These are phyloP conservation scores for Neofusicoccum cordaticola DNA, from an alignment of 2,329 filamentous ascomycete genomes.

Conservation along the genomic window DNA sequence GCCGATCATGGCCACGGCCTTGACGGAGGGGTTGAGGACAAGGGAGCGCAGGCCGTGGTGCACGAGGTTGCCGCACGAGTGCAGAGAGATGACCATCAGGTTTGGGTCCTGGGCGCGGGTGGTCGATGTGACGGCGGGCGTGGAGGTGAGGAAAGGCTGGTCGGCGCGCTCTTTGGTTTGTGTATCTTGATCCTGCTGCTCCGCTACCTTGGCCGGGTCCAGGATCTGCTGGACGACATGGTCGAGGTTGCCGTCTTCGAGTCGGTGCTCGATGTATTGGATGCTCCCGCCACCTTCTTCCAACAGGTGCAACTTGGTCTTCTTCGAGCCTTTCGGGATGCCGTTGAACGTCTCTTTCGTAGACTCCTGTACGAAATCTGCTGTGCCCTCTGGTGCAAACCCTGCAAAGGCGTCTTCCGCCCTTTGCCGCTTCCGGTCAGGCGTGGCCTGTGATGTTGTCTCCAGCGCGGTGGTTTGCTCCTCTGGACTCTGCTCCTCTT, in stretches of 20 bases:
- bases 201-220: constrained; percentile 34
- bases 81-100: constrained; percentile 89
- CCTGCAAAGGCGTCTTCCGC: background rate
- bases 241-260: constrained; percentile 70
- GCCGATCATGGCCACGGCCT: constrained; percentile 90
- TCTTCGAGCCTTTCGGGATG: constrained; percentile 16
- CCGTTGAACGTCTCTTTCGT: background rate
- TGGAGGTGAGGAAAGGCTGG: constrained; percentile 27
- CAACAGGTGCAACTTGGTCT: constrained; percentile 38
- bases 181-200: constrained; percentile 23
- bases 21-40: constrained; percentile 76
- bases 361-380: background rate
- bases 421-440: background rate
- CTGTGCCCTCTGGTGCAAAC: background rate
- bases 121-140: constrained; percentile 23
- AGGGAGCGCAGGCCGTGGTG: constrained; percentile 90
- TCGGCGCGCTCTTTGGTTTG: constrained; percentile 22
- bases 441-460: background rate
- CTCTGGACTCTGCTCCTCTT: background rate
- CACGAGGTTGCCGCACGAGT: constrained; percentile 96
- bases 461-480: no score
- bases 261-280: constrained; percentile 72
- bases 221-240: constrained; percentile 64
- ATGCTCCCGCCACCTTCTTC: constrained; percentile 66
- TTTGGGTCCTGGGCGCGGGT: constrained; percentile 35